Evolutionary conservation across 2,329 filamentous ascomycete species (phyloP), one percentile per base, ranked within the genome.

Genomic region (Chaetomium olivaceum): DNA sequence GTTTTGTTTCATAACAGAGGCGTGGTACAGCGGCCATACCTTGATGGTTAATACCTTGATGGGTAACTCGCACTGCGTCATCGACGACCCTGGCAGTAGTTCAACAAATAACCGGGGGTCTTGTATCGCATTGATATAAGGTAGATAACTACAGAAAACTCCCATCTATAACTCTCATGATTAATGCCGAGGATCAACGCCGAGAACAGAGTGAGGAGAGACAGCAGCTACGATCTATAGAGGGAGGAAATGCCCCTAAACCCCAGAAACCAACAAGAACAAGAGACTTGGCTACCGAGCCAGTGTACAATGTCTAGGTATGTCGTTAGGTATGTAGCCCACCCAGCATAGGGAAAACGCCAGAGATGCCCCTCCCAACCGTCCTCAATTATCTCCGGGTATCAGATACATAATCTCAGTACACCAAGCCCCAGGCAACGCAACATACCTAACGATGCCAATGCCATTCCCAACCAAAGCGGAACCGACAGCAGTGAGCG

Each of bases 341-440:
- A 36, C 33, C 33, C 33, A 36, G 46, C 46, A 8, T 27, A 4
- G 4, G 7, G 14, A 21, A 61, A 61, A 52, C 39, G 39, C 57
- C 25, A 61, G 33, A 36, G n/a, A 54, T 27, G 50, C 25, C 25
- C 51, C 33, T 36, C 33, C 33, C 33, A 36, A 36, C 33, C 54
- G 21, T 25, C 54, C 33, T 39, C 36, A 19, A 52, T 61, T 29
- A 27, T 52, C 31, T 52, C 27, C 27, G 58, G 58, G 58, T 61
- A 61, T 61, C 58, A 61, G 58, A 61, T 61, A 61, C 58, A 61
- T 61, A 25, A 25, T 48, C 25, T 39, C 48, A 52, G n/a, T 8
- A 12, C 46, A 52, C 29, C 58, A 25, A 61, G 48, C 48, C 58
- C 23, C 36, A 8, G 12, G 31, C 29, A 19, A 36, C 46, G 29